Conservation (phyloP, 768 basidiomycete genomes). For the Rhodotorula kratochvilovae region DNA sequence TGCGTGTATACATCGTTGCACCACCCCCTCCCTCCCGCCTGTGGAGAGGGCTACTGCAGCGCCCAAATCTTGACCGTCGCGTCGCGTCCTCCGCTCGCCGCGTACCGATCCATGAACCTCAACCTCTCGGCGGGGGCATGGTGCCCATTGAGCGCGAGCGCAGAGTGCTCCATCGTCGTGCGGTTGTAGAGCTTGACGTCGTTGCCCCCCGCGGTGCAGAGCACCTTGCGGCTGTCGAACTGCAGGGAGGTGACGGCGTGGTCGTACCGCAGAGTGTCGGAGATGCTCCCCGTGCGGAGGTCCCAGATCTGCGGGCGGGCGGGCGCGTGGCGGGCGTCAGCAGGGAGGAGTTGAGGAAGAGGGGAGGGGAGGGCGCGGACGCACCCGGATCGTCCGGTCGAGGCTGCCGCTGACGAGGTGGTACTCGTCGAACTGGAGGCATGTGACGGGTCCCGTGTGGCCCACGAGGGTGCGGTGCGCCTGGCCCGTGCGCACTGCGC, state of each 20-base stretch:
- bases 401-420: slow-evolving; percentile 88
- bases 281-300: slow-evolving; percentile 77
- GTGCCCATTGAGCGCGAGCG: slow-evolving; percentile 86
- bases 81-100: slow-evolving; percentile 84
- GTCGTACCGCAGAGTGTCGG: slow-evolving; percentile 86
- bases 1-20: too few relatives aligned
- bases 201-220: slow-evolving; percentile 89
- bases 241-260: slow-evolving; percentile 84
- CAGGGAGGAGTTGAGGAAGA: too few relatives aligned
- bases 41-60: slow-evolving; percentile 3
- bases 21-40: too few relatives aligned
- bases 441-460: slow-evolving; percentile 88
- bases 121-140: slow-evolving; percentile 77
- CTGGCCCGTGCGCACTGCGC: slow-evolving; percentile 90
- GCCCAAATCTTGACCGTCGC: slow-evolving; percentile 39
- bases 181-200: slow-evolving; percentile 94
- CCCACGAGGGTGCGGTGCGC: slow-evolving; percentile 87
- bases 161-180: slow-evolving; percentile 81
- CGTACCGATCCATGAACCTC: slow-evolving; percentile 92
- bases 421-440: slow-evolving; percentile 89
- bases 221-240: slow-evolving; percentile 88
- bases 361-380: slow-evolving; percentile 40
- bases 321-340: too few relatives aligned
- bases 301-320: slow-evolving; percentile 75
- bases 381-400: slow-evolving; percentile 83